A percentile compares a stretch with the other conserved stretches of the same genome.
These are phyloP conservation scores for Prinsepia uniflora DNA, from an alignment of 306 rosid species.

Conservation along the genomic window DNA sequence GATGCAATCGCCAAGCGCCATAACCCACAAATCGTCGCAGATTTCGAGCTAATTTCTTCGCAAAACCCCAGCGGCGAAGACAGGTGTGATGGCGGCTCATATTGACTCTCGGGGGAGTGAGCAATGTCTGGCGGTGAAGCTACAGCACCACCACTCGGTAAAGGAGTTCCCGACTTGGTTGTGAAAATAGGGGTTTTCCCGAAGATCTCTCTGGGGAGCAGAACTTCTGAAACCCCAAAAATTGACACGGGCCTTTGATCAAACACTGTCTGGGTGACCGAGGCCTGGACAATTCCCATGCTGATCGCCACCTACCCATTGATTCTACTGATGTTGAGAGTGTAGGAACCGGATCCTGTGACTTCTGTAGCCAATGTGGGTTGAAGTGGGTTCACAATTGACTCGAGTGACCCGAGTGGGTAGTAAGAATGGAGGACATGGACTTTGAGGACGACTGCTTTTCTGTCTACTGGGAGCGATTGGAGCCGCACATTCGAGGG, in stretches of 20 bases:
- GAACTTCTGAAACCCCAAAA: constrained; percentile 79
- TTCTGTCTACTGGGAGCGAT: constrained; percentile 76
- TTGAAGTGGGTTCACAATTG: constrained; percentile 84
- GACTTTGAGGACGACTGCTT: constrained; percentile 66
- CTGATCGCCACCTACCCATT: constrained; percentile 77
- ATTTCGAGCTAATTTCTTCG: constrained; percentile 44
- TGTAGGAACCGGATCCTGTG: constrained; percentile 80
- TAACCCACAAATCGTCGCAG: constrained; percentile 24
- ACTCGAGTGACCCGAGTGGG: constrained; percentile 80
- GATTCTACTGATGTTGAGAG: constrained; percentile 74
- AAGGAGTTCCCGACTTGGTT: constrained; percentile 36
- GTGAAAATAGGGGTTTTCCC: constrained; percentile 45
- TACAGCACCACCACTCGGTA: neutral
- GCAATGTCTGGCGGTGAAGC: constrained; percentile 57
- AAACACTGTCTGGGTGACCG: constrained; percentile 85
- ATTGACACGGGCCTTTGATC: constrained; percentile 92
- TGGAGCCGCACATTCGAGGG: constrained; percentile 59
- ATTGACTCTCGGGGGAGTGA: constrained; percentile 50
- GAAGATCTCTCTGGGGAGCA: constrained; percentile 79
- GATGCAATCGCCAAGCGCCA: constrained; percentile 35
- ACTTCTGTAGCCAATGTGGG: constrained; percentile 93
- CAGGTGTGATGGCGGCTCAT: constrained; percentile 50
- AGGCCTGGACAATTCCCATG: constrained; percentile 71
- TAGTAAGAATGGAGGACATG: constrained; percentile 90
- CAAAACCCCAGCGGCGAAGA: constrained; percentile 71